Evolutionary conservation across 2,329 filamentous ascomycete genomes (phyloP).

Genomic region (Trematosphaeria pertusa): DNA sequence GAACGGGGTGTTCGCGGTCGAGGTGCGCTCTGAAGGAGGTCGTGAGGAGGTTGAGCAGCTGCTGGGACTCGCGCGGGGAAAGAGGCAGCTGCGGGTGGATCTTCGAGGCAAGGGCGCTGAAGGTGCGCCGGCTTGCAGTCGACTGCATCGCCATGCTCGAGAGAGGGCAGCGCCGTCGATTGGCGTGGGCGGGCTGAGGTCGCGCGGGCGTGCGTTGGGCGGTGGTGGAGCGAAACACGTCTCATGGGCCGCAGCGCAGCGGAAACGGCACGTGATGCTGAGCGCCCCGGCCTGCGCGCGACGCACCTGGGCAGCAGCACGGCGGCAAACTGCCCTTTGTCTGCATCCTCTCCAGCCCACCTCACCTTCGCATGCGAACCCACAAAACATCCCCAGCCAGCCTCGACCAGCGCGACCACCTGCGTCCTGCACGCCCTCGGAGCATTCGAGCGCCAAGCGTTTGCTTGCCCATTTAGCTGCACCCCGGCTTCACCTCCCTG

Average conservation of each 20-base stretch:
- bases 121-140: slow-evolving; percentile 49
- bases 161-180: neutral
- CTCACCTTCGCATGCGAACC: slow-evolving; percentile 17
- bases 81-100: slow-evolving; percentile 62
- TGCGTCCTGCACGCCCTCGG: slow-evolving; percentile 26
- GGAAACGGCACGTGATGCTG: neutral
- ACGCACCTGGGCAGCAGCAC: slow-evolving; percentile 8
- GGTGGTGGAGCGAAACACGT: slow-evolving; percentile 1
- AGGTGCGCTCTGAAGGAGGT: slow-evolving; percentile 69
- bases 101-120: slow-evolving; percentile 57
- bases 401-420: slow-evolving; percentile 26
- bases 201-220: neutral
- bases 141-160: slow-evolving; percentile 56
- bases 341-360: slow-evolving; percentile 15
- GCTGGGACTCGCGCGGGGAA: slow-evolving; percentile 63
- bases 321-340: slow-evolving; percentile 10
- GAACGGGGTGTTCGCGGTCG: slow-evolving; percentile 61
- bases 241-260: neutral
- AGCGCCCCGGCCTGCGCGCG: neutral
- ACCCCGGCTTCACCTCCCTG: slow-evolving; percentile 35
- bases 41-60: slow-evolving; percentile 66
- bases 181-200: neutral
- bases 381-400: slow-evolving; percentile 14
- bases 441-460: slow-evolving; percentile 36
- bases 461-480: slow-evolving; percentile 40